A percentile compares a stretch with the other conserved stretches of the same genome.
Conservation (phyloP, 225 moss, liverwort and hornwort genomes). For the Marchantia paleacea region DNA sequence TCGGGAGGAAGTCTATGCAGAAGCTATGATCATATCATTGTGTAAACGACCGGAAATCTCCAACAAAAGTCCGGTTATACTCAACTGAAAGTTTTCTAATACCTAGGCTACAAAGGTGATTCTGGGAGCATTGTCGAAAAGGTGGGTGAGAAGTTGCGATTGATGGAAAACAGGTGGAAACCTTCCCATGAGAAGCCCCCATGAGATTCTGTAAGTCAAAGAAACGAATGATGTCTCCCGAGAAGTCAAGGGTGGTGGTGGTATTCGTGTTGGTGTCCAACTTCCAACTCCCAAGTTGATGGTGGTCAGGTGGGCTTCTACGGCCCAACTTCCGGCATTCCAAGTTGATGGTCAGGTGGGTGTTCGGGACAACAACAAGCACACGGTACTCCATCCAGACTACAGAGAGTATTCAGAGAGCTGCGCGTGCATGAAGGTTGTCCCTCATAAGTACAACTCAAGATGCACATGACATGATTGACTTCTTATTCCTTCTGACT, state of each 20-base stretch:
- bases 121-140: not conserved
- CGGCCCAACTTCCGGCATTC: not conserved
- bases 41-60: not conserved
- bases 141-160: not conserved
- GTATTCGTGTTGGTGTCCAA: not conserved
- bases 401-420: not conserved
- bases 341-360: conserved; percentile 11
- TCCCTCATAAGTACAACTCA: conserved; percentile 10
- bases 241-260: conserved; percentile 1
- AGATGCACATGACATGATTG: conserved; percentile 14
- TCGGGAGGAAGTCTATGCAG: not conserved
- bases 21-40: not conserved
- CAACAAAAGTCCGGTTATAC: not conserved
- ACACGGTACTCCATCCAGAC: not conserved
- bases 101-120: conserved; percentile 1
- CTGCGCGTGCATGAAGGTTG: conserved; percentile 6
- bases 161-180: not conserved
- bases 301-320: conserved; percentile 3
- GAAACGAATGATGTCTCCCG: not conserved
- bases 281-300: not conserved
- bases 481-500: conserved; percentile 12
- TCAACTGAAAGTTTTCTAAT: conserved; percentile 1
- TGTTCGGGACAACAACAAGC: conserved; percentile 7
- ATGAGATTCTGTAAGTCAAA: not conserved
- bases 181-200: not conserved